phyloP scores from a whole-genome alignment of 202 grass and related monocot genomes.

The Setaria italica region DNA sequence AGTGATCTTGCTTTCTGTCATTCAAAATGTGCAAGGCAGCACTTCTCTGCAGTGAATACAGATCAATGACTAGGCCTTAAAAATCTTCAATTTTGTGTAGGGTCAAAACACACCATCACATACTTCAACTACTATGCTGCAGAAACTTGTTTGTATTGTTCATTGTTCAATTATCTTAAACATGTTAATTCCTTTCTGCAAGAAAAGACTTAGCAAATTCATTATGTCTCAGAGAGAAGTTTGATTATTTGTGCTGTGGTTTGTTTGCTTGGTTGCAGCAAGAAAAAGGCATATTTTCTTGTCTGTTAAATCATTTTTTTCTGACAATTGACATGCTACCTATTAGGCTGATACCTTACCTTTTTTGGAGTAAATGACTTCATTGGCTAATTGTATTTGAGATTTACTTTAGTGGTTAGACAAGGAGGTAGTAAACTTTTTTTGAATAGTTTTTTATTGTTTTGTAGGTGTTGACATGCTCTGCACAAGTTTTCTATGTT shows the following conservation, averaged over 20 bases:
- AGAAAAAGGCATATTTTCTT: slow-evolving; percentile 6
- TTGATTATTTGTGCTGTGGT: not conserved
- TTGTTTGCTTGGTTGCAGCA: slow-evolving; percentile 16
- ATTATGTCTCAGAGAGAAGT: not conserved
- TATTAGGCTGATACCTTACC: too few relatives aligned
- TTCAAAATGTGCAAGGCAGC: not conserved
- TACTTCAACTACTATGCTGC: not conserved
- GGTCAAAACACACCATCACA: not conserved
- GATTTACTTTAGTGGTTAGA: not conserved
- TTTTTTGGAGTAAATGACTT: not conserved
- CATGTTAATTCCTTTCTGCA: not conserved
- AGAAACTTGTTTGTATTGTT: too few relatives aligned
- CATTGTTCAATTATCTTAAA: not conserved
- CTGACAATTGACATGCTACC: too few relatives aligned
- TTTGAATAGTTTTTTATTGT: not conserved
- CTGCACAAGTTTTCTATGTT: not conserved
- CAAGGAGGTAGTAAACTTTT: not conserved
- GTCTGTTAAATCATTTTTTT: not conserved
- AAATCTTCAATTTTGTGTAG: not conserved
- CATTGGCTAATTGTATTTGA: not conserved
- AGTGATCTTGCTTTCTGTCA: not conserved
- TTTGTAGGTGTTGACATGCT: not conserved
- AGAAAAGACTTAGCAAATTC: too few relatives aligned
- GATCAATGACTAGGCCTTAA: not conserved
- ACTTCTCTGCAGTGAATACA: too few relatives aligned